Evolutionary conservation across 768 basidiomycete genomes (phyloP), one percentile per base, ranked within the genome.

Genomic region (Podaxis sp.): DNA sequence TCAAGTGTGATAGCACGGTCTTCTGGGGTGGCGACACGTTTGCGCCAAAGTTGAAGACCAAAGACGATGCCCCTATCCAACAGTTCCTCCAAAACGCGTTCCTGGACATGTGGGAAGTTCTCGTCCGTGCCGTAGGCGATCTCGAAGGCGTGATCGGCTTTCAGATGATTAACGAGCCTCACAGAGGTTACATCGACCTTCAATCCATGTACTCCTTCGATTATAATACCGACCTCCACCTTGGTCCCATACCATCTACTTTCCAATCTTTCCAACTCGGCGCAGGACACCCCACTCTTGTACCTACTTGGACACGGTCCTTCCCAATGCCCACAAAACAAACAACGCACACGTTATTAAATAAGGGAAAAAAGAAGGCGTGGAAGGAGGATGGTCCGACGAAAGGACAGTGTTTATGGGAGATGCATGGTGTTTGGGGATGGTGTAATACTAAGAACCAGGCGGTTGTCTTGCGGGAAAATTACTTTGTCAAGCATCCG

Each of bases 161-260:
- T 60, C 91, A 98, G 93, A 83, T 94, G 71, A 87, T 96, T 82
- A 97, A 98, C 65, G 95, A 97, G 73, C 95, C 95, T 0, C 95
- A 99, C 74, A 80, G 88, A 67, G 97, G 96, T 44, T 98, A 96
- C 71, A 87, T 96, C 61, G 83, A 89, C 56, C 76, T 97, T 4
- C 79, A 82, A 25, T 92, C 93, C 1, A 77, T 97, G 48, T 88
- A 97, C 65, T 77, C 79, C 9, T 98, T 93, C 74, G 89, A 98
- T 72, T 97, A 97, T 71, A 97, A 94, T 62, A 95, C 94, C 1
- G 95, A 98, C 68, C 83, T 99, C 13, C 95, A 97, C 66, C 80
- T 98, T 38, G 82, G 86, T 2, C 77, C 86, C 50, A n/a, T 61
- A 90, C 93, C 94, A 14, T 89, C 91, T 11, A 85, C 92, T 0